Evolutionary conservation across 768 basidiomycete species (phyloP).

Genomic region (Boletus rubescentipes): DNA sequence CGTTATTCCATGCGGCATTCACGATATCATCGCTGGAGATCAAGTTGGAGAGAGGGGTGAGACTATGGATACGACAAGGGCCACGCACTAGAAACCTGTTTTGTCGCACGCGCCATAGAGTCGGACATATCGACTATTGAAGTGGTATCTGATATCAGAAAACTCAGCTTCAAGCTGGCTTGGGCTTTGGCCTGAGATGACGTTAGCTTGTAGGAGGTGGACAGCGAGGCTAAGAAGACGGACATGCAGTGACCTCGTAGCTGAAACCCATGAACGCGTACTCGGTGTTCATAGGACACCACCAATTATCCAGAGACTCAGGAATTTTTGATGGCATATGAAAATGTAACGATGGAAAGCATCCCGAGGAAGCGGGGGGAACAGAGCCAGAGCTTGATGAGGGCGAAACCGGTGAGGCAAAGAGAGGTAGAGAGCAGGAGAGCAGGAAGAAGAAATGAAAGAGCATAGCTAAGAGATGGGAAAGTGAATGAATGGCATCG

Average conservation of each 20-base stretch:
- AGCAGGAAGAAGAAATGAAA: background rate
- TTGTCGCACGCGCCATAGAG: slow-evolving; percentile 43
- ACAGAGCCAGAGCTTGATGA: background rate
- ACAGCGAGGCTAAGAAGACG: slow-evolving; percentile 17
- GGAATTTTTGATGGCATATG: slow-evolving; percentile 54
- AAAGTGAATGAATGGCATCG: background rate
- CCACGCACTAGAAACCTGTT: slow-evolving; percentile 38
- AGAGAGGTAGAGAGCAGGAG: slow-evolving; percentile 11
- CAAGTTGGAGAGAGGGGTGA: slow-evolving; percentile 17
- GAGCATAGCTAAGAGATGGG: slow-evolving; percentile 11
- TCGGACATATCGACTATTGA: slow-evolving; percentile 65
- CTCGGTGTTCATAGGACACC: slow-evolving; percentile 63
- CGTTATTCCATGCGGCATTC: slow-evolving; percentile 64
- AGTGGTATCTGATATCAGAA: slow-evolving; percentile 53
- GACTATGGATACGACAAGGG: no score
- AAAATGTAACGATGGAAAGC: slow-evolving; percentile 46
- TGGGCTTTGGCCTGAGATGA: slow-evolving; percentile 52
- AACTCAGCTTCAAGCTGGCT: slow-evolving; percentile 56
- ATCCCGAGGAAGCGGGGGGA: slow-evolving; percentile 9
- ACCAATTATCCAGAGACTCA: slow-evolving; percentile 48
- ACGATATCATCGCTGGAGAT: slow-evolving; percentile 52
- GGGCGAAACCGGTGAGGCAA: slow-evolving; percentile 16
- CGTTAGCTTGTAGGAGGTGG: background rate
- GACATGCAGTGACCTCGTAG: slow-evolving; percentile 69
- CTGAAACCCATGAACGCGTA: slow-evolving; percentile 79